Conservation (phyloP, 768 basidiomycete species). For the Chalciporus piperatus region DNA sequence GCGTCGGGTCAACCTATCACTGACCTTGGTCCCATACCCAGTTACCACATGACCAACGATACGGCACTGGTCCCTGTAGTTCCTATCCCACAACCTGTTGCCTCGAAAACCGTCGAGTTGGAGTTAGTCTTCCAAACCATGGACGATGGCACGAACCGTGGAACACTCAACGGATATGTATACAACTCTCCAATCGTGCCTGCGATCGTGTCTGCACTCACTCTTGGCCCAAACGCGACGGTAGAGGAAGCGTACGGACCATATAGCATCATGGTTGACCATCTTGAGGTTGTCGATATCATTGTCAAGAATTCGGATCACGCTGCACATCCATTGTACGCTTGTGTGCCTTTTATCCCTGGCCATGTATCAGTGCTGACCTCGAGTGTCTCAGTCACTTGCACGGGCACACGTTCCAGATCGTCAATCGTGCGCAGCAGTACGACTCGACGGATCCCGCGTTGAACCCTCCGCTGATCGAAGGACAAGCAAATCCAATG, state of each 20-base stretch:
- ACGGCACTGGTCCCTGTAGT: conserved; percentile 62
- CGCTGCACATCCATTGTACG: conserved; percentile 84
- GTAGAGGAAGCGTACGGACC: conserved; percentile 74
- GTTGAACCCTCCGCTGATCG: conserved; percentile 77
- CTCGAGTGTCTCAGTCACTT: conserved; percentile 60
- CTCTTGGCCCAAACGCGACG: conserved; percentile 72
- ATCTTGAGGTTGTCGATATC: conserved; percentile 74
- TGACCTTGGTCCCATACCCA: conserved; percentile 50
- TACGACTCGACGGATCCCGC: conserved; percentile 70
- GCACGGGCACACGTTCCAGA: conserved; percentile 85
- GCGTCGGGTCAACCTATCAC: conserved; percentile 46
- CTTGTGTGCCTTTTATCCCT: conserved; percentile 1
- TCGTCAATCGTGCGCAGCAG: conserved; percentile 69
- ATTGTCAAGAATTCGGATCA: conserved; percentile 69
- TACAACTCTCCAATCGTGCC: conserved; percentile 74
- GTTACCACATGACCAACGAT: conserved; percentile 66
- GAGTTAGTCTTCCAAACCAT: conserved; percentile 81
- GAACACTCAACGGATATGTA: conserved; percentile 69
- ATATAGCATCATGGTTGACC: conserved; percentile 69
- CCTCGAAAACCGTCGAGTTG: conserved; percentile 63
- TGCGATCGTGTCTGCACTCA: conserved; percentile 69
- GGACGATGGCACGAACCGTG: conserved; percentile 81
- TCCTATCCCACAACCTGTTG: conserved; percentile 45
- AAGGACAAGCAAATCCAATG: conserved; percentile 83
- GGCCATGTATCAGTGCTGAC: neutral